phyloP scores from a whole-genome alignment of 2,329 filamentous ascomycete genomes.

The Ophiosphaerella narmari region DNA sequence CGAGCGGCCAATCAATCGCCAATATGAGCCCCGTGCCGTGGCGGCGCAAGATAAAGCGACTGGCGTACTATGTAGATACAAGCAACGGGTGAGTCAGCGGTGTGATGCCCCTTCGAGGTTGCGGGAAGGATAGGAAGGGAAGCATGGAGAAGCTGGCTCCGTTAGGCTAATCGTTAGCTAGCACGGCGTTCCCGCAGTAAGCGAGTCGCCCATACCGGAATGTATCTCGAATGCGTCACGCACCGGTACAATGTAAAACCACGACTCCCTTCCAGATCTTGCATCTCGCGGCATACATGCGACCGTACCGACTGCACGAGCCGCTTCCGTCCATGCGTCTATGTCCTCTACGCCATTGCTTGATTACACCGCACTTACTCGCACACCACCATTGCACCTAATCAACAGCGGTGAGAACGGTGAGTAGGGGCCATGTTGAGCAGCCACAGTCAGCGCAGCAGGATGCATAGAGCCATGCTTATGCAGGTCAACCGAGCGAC shows the following conservation, averaged over 20 bases:
- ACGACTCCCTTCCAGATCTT: too few species aligned
- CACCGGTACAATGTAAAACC: too few species aligned
- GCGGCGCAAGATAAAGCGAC: conserved; percentile 31
- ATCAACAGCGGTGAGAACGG: conserved; percentile 7
- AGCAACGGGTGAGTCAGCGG: conserved; percentile 19
- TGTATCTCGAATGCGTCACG: too few species aligned
- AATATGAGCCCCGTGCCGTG: conserved; percentile 7
- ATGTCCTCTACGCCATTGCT: neutral
- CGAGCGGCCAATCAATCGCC: conserved; percentile 30
- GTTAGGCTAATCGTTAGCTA: too few species aligned
- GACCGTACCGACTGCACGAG: too few species aligned
- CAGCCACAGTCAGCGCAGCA: conserved; percentile 2
- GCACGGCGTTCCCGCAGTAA: too few species aligned
- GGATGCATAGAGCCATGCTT: conserved; percentile 2
- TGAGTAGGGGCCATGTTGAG: conserved; percentile 10
- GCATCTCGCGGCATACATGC: too few species aligned
- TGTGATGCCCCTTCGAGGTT: conserved; percentile 19
- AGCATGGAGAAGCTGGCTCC: too few species aligned
- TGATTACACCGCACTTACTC: conserved; percentile 3
- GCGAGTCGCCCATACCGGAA: too few species aligned
- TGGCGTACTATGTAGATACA: conserved; percentile 14
- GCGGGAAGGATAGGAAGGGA: conserved; percentile 13
- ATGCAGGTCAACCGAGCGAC: conserved; percentile 11
- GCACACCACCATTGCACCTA: conserved; percentile 3
- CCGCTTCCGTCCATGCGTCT: neutral